Evolutionary conservation across 176 grass and related monocot genomes (phyloP).

Genomic region (Aechmea fasciata): DNA sequence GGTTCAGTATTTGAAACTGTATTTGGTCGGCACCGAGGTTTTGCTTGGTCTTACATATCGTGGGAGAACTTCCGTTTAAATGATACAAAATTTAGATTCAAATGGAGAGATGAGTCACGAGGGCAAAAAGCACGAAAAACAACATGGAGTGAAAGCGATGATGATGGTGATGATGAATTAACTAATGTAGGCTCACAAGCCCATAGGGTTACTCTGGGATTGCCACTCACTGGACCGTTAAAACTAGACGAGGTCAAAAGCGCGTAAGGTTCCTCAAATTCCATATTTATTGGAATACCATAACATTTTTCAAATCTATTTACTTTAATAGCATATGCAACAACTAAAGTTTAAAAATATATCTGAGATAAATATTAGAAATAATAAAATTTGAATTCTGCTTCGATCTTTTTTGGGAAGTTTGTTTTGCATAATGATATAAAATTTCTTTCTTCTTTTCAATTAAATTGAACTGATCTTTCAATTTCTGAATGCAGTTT

Average conservation of each 20-base stretch:
- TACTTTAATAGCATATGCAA: no score
- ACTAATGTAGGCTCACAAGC: constrained; percentile 43
- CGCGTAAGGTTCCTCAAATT: constrained; percentile 37
- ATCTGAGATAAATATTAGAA: neutral
- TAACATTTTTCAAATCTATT: no score
- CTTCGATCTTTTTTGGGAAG: neutral
- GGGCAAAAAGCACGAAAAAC: constrained; percentile 25
- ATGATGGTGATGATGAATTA: constrained; percentile 38
- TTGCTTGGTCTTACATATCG: constrained; percentile 50
- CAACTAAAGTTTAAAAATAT: neutral
- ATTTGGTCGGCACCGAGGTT: constrained; percentile 32
- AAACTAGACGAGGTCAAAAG: constrained; percentile 78
- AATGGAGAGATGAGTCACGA: constrained; percentile 34
- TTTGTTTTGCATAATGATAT: neutral
- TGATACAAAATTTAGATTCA: constrained; percentile 29
- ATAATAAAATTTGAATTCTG: neutral
- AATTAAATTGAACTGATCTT: neutral
- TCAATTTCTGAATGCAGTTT: constrained; percentile 33
- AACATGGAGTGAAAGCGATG: constrained; percentile 32
- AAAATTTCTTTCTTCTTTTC: neutral
- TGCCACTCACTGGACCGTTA: constrained; percentile 46
- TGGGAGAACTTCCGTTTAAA: constrained; percentile 55
- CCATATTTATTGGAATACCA: no score
- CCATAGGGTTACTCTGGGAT: constrained; percentile 48
- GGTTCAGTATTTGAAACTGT: constrained; percentile 56